Evolutionary conservation across 371 early-diverging fungal genomes (phyloP).

Genomic region (Basidiobolus meristosporus): DNA sequence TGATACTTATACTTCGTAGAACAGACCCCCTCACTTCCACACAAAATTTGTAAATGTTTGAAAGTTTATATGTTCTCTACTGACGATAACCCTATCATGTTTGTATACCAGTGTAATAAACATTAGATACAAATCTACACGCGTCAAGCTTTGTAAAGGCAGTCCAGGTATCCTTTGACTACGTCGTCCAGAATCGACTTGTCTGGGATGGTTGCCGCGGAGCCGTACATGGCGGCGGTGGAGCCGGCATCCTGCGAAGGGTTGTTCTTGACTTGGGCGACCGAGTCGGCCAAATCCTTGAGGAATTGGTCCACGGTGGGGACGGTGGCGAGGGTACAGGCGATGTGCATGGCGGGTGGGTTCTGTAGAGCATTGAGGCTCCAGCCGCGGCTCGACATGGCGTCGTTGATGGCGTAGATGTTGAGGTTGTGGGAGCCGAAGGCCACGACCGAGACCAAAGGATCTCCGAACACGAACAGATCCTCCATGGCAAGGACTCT

Average conservation of each 20-base stretch:
- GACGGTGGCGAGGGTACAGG: constrained; percentile 68
- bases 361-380: constrained; percentile 73
- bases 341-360: constrained; percentile 79
- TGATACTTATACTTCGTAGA: no score
- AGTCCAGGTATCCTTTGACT: constrained; percentile 3
- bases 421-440: constrained; percentile 57
- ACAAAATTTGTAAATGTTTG: no score
- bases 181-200: constrained; percentile 4
- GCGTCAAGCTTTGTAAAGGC: constrained; percentile 3
- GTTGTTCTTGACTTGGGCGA: constrained; percentile 2
- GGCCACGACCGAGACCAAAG: constrained; percentile 68
- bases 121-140: no score
- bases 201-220: constrained; percentile 5
- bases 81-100: no score
- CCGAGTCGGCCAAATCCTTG: constrained; percentile 41
- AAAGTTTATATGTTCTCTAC: no score
- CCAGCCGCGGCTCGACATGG: constrained; percentile 58
- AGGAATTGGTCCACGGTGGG: constrained; percentile 52
- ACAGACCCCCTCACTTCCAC: no score
- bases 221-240: constrained; percentile 5
- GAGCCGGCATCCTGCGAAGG: background rate
- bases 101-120: no score
- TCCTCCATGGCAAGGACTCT: constrained; percentile 42
- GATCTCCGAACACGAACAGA: constrained; percentile 70
- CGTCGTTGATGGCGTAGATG: constrained; percentile 72